Evolutionary conservation across 2,329 filamentous ascomycete genomes (phyloP), one percentile per base, ranked within the genome.

Genomic region (Diaporthe capsici): DNA sequence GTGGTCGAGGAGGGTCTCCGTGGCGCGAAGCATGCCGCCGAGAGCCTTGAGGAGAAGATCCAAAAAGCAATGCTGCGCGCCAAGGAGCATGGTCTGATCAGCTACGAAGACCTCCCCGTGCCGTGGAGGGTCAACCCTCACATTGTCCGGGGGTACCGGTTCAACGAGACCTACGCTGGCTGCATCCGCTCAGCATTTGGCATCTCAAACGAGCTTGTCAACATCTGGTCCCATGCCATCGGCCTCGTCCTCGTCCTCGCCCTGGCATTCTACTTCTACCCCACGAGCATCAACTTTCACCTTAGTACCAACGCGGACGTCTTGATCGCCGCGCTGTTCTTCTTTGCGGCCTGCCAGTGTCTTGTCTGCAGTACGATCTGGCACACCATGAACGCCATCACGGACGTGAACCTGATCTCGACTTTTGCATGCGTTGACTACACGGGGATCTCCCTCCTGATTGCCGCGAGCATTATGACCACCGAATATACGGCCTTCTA

Each of bases 401-500:
- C 96, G 25, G 94, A 98, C 79, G 93, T 98, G 81, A 91, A 92
- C 28, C 91, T 98, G 57, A 94, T 99, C 86, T 97, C 98, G 83
- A 94, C 95, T 77, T 98, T 99, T 81, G 97, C 97, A 25, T 99
- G 97, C 83, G 95, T 99, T 76, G 97, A 99, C 84, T 99, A 99
- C 85, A 98, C 97, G 0, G 97, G 97, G 73, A 99, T 99, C 79
- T 98, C 96, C 1, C 88, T 99, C 70, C 90, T 99, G 37, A 97
- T 99, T 71, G 95, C 97, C 3, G 95, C 97, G 13, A 98, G 95
- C 74, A 99, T 99, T 86, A 95, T 98, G 90, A 98, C 97, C 2
- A 98, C 95, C 49, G 97, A 99, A 84, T 99, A 98, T 86, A 98
- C 97, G 0, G 97, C 96, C 34, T 99, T 99, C 85, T 99, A 99